Evolutionary conservation across 192 early-diverging fungal species (phyloP).

Genomic region (Entophlyctis luteolus): DNA sequence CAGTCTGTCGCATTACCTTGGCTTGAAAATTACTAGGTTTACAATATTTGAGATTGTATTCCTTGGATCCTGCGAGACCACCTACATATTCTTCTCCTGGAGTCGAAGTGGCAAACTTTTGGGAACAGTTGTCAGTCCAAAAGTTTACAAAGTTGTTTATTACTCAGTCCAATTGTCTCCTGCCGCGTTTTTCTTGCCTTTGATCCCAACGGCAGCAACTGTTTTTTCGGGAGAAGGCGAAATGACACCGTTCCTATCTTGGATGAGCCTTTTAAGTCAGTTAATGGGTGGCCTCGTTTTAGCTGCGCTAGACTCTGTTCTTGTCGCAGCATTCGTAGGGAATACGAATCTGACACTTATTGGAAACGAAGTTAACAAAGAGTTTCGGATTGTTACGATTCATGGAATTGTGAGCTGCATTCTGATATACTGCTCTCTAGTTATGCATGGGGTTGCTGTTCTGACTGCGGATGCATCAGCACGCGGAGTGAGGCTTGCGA

Average conservation of each 20-base stretch:
- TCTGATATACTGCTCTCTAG: no score
- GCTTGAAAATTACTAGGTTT: neutral
- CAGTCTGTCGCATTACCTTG: neutral
- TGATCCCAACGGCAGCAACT: conserved; percentile 1
- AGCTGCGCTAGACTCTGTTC: neutral
- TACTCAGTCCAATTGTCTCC: neutral
- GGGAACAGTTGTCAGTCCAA: neutral
- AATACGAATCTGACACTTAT: neutral
- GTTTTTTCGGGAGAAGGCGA: no score
- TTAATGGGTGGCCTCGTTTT: neutral
- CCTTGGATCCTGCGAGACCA: neutral
- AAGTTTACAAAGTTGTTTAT: neutral
- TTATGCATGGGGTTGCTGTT: no score
- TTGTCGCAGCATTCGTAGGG: neutral
- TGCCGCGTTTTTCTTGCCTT: neutral
- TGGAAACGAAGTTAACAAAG: neutral
- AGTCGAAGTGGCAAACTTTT: neutral
- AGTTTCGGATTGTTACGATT: neutral
- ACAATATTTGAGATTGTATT: neutral
- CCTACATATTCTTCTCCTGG: neutral
- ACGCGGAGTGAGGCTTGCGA: no score
- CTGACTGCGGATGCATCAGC: no score
- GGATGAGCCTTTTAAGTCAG: neutral
- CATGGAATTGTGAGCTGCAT: neutral
- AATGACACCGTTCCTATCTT: no score